A percentile compares a stretch with the other conserved stretches of the same genome.
These are phyloP conservation scores for Cryptococcus sp. DNA, from an alignment of 1,284 basidiomycete species.

Conservation along the genomic window DNA sequence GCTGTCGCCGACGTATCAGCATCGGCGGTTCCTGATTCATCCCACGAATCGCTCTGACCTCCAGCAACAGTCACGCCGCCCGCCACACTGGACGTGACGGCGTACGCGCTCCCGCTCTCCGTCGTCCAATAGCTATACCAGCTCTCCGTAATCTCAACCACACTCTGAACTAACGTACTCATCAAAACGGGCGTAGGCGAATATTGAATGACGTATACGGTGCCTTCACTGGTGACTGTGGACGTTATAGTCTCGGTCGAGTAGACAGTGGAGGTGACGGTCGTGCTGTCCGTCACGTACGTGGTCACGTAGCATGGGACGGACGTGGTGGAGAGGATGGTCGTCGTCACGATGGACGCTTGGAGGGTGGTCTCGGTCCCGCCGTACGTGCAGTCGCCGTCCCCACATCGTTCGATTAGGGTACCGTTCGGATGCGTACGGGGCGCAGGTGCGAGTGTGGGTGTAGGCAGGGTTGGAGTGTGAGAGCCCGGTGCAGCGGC, in stretches of 20 bases:
- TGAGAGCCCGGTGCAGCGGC: no score
- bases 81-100: conserved; percentile 12
- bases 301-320: conserved; percentile 44
- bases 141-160: conserved; percentile 32
- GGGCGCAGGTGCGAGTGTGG: conserved; percentile 3
- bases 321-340: conserved; percentile 35
- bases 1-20: conserved; percentile 4
- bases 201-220: conserved; percentile 35
- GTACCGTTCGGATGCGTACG: conserved; percentile 4
- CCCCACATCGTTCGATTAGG: conserved; percentile 21
- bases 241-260: conserved; percentile 37
- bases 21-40: not conserved
- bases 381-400: conserved; percentile 21
- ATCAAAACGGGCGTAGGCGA: conserved; percentile 34
- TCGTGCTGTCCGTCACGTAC: conserved; percentile 32
- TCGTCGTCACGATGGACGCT: conserved; percentile 35
- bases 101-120: conserved; percentile 15
- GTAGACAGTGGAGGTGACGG: conserved; percentile 35
- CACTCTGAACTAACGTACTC: conserved; percentile 22
- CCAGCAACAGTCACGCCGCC: not conserved
- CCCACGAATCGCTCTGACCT: not conserved
- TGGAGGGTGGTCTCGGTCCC: conserved; percentile 25
- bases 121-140: conserved; percentile 28
- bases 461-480: not conserved
- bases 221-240: conserved; percentile 37